phyloP scores from a whole-genome alignment of 148 eudicot genomes.

The Cornus suecica region DNA sequence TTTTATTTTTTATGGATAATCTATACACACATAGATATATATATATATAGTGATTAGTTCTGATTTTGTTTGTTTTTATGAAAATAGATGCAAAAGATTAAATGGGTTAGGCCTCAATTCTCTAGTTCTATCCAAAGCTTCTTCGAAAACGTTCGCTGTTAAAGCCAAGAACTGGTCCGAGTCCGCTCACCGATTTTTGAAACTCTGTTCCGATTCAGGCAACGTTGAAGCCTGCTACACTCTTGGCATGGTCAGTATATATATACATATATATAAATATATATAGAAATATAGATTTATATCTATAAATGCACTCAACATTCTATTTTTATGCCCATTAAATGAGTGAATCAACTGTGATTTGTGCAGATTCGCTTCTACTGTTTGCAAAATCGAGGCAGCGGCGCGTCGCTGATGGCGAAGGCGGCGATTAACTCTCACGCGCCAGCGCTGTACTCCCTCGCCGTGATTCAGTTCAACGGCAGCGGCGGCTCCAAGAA shows the following conservation, averaged over 20 bases:
- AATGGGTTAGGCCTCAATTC: slow-evolving; percentile 56
- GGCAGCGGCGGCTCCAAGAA: slow-evolving; percentile 45
- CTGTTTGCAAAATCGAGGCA: slow-evolving; percentile 38
- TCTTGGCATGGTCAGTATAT: slow-evolving; percentile 79
- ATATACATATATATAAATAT: no score
- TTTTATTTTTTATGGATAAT: no score
- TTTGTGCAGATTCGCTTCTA: slow-evolving; percentile 46
- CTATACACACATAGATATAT: background rate
- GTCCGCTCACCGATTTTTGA: slow-evolving; percentile 62
- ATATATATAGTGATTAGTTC: background rate
- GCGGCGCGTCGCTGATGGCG: slow-evolving; percentile 50
- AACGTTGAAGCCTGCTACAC: slow-evolving; percentile 77
- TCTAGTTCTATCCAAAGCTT: slow-evolving; percentile 63
- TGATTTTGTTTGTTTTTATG: slow-evolving; percentile 4
- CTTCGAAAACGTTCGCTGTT: slow-evolving; percentile 45
- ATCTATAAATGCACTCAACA: background rate
- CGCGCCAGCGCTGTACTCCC: slow-evolving; percentile 49
- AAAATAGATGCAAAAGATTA: slow-evolving; percentile 75
- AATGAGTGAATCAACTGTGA: background rate
- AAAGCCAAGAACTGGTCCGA: slow-evolving; percentile 70
- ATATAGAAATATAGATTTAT: background rate
- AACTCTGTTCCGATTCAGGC: slow-evolving; percentile 65
- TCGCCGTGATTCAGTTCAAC: slow-evolving; percentile 51
- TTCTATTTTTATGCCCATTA: background rate
- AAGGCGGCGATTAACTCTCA: slow-evolving; percentile 47